Base-by-base conservation (phyloP, 176 grass and related monocot genomes). In the Oryza punctata region DNA sequence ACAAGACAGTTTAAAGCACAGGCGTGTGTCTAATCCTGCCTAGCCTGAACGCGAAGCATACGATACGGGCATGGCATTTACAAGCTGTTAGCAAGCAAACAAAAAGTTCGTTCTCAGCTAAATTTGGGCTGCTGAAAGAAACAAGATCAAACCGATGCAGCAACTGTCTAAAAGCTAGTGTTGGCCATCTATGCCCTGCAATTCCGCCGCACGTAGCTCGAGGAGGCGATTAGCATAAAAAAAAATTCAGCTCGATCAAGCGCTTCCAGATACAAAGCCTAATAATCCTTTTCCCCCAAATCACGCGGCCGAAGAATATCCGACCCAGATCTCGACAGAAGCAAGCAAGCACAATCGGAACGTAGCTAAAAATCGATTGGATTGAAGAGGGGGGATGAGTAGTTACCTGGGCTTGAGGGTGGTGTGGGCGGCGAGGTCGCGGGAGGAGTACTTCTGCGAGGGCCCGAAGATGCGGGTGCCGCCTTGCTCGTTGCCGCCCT, bases 361-460 rank as follows among this genome's bases (percentile, higher is more conserved):
- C 13, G 19, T n/a, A 61, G 10, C 21, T 57, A 44, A 0, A 57
- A 18, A 13, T 12, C 19, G 50, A 9, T 1, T 23, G 30, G 26
- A 21, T 26, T 26, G 47, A 24, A 6, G 6, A 63, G 4, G 24
- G 12, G 1, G 25, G 10, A 3, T 8, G 37, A 38, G 4, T 33
- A n/a, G n/a, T n/a, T n/a, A 98, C 96, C 96, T 99, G 71, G 96
- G 89, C 83, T 99, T 99, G 91, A 99, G 96, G 79, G 76, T 46
- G 83, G 93, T 98, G 91, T 98, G 96, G 5, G 96, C 74, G 70
- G 96, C 96, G 67, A 95, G 89, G 82, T 98, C 96, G 77, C 93
- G 89, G 64, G 93, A 98, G 63, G 96, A 99, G 81, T 87, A 95
- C 76, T 99, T 94, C 50, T 78, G 66, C 5, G 96, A 99, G 24